Evolutionary conservation across 371 early-diverging fungal species (phyloP), one percentile per base, ranked within the genome.

Genomic region (Mucor velutinosus): DNA sequence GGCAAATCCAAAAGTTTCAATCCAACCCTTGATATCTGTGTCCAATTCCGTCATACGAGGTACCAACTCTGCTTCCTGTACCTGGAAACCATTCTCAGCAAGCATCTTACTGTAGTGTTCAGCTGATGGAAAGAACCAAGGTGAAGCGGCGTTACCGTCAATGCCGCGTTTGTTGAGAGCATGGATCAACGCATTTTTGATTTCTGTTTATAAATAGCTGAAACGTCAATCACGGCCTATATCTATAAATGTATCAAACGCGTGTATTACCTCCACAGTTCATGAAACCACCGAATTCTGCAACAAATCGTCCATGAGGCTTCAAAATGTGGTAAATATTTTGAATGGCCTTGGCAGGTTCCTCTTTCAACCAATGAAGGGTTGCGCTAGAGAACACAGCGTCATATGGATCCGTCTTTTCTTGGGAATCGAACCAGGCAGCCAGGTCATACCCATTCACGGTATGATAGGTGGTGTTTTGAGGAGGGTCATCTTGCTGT

Each of bases 351-450:
- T 84, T 79, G 12, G 67, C 76, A 10, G 90, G 91, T 55, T 89
- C 85, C 11, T 64, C 35, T 53, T 86, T 91, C 78, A 93, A 84
- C 93, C 92, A 93, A 68, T 93, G 93, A 14, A 91, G 67, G 1
- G 89, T 90, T 21, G 89, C 90, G 64, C 80, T 89, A 0, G 87
- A 86, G 64, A 89, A 88, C 0, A 90, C 87, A 0, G 86, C 84
- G 63, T 90, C 90, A 75, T 87, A 89, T 19, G 58, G 57, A 29
- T 58, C 21, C 15, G 63, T 51, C 0, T 74, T 66, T 32, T 78
- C 76, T 1, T 76, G 62, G 5, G 17, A 15, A 29, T 77, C 74
- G 60, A 79, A 73, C 80, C 88, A 83, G 8, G 66, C 75, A 7
- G 63, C 69, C 4, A 89, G 65, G 35, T 83, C 78, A 62, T 86